Conservation (phyloP, 805 yeast genomes). For the Nakazawaea siamensis region DNA sequence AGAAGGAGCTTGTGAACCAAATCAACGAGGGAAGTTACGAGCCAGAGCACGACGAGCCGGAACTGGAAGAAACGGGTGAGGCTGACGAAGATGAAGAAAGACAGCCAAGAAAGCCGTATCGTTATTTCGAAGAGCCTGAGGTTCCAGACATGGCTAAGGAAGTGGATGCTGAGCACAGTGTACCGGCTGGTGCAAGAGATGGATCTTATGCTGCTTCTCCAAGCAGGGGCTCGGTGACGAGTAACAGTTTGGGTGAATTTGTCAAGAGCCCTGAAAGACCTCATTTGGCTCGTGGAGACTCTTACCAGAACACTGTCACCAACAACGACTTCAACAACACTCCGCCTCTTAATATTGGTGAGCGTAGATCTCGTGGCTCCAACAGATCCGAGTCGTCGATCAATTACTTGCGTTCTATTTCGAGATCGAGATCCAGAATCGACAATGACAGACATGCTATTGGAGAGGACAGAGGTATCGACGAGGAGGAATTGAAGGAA, state of each 20-base stretch:
- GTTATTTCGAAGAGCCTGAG: conserved; percentile 13
- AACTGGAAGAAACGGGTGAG: conserved; percentile 9
- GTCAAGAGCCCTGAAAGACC: conserved; percentile 32
- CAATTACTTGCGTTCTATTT: conserved; percentile 55
- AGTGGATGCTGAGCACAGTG: conserved; percentile 27
- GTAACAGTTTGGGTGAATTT: conserved; percentile 15
- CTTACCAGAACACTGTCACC: conserved; percentile 52
- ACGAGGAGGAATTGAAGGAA: conserved; percentile 33
- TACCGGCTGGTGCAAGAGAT: conserved; percentile 38
- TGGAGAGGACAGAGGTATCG: conserved; percentile 16
- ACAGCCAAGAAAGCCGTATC: conserved; percentile 9
- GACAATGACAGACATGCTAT: conserved; percentile 25
- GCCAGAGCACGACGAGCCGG: conserved; percentile 1
- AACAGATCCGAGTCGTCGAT: conserved; percentile 30
- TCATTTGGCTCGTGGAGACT: conserved; percentile 71
- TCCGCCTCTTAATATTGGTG: conserved; percentile 30
- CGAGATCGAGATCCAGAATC: conserved; percentile 54
- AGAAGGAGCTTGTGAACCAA: conserved; percentile 22
- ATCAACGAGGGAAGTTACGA: conserved; percentile 23
- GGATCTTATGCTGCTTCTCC: conserved; percentile 27
- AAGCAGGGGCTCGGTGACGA: conserved; percentile 11
- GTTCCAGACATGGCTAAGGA: conserved; percentile 29
- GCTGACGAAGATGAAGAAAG: conserved; percentile 9
- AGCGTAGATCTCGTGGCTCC: conserved; percentile 27
- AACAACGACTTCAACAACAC: conserved; percentile 29